Evolutionary conservation across 148 eudicot genomes (phyloP), one percentile per base, ranked within the genome.

Genomic region (Fagopyrum tataricum): DNA sequence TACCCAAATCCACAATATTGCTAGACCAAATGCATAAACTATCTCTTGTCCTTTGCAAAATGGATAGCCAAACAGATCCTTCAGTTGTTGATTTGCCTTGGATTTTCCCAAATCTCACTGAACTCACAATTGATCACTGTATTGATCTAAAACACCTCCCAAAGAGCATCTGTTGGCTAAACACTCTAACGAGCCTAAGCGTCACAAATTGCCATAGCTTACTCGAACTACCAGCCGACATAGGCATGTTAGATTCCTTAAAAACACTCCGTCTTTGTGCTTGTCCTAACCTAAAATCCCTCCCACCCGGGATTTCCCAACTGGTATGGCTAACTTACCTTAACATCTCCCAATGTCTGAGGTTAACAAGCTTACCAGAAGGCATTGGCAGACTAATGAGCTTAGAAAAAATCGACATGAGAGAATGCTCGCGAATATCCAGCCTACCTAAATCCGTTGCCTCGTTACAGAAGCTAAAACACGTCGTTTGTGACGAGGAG

Each of bases 51-150:
- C 88, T 89, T 4, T 91, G 92, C 82, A 86, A 89, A 76, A 81
- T 89, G 18, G 75, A 80, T 62, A 55, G 58, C 67, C 78, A 74
- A 80, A 75, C 77, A 0, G 81, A 86, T 42, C 79, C 81, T 8
- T 78, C 85, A 0, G 77, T 56, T 13, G n/a, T 86, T 31, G 82
- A 89, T 73, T 59, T 91, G 4, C 84, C 97, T 17, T 52, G 74
- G 70, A 76, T 86, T n/a, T 91, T 88, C 79, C 97, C 97, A 24
- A 53, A 72, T 21, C 89, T 91, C 7, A 73, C 80, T 14, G 95
- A 91, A 72, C 88, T 91, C 79, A 87, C 97, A 39, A 79, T 91
- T 18, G 97, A 91, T 79, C 92, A 91, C 70, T 91, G 95, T 46
- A 79, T 87, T n/a, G 88, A 88, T 58, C 76, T 91, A n/a, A 81